phyloP scores from a whole-genome alignment of 2,329 filamentous ascomycete species.

The Penicillium janthinellum region DNA sequence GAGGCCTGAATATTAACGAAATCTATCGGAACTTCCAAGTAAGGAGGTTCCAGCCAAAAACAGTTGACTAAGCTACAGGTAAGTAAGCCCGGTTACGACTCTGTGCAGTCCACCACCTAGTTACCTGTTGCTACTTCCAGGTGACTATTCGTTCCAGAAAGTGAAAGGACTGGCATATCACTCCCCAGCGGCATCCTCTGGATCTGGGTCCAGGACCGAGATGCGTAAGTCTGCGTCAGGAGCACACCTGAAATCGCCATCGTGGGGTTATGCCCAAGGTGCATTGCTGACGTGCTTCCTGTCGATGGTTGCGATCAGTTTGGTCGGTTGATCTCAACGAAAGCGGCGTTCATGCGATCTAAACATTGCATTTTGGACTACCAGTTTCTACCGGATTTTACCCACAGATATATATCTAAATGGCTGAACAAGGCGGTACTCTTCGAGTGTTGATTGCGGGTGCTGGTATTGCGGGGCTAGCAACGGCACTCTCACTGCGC shows the following conservation, averaged over 20 bases:
- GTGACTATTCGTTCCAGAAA: not conserved
- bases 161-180: constrained; percentile 22
- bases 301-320: not conserved
- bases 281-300: constrained; percentile 30
- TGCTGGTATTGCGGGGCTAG: constrained; percentile 54
- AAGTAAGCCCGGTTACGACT: no score
- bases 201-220: not conserved
- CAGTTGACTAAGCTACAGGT: no score
- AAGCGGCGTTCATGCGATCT: not conserved
- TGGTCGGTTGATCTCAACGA: not conserved
- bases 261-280: constrained; percentile 14
- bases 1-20: no score
- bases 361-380: not conserved
- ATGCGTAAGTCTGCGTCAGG: constrained; percentile 14
- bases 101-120: no score
- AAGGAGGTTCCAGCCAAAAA: no score
- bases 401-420: not conserved
- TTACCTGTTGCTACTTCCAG: no score
- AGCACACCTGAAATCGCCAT: constrained; percentile 20
- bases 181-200: not conserved
- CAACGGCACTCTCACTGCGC: constrained; percentile 49
- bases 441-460: constrained; percentile 51
- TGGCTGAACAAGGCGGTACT: not conserved
- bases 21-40: no score
- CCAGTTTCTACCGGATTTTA: not conserved